Conservation (phyloP, 2,329 filamentous ascomycete species). For the Eurotiales sp. region DNA sequence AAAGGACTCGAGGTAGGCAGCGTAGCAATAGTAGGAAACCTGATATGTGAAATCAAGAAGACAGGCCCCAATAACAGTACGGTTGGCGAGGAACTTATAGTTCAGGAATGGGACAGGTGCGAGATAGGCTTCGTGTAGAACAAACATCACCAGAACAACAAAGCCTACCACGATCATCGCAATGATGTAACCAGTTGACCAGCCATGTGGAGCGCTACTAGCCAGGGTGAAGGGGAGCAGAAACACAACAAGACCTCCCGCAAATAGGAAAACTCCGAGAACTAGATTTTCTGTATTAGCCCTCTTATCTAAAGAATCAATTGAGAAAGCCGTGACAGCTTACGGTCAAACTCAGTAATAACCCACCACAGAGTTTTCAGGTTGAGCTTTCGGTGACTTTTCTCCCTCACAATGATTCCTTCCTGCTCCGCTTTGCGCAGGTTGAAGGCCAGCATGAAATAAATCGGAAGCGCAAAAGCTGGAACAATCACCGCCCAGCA, state of each 20-base stretch:
- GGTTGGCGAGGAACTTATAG: slow-evolving; percentile 46
- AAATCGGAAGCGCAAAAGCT: slow-evolving; percentile 52
- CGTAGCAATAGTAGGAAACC: slow-evolving; percentile 35
- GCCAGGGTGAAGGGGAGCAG: slow-evolving; percentile 29
- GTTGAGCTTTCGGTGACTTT: not conserved
- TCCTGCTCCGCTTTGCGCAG: slow-evolving; percentile 52
- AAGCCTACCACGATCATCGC: slow-evolving; percentile 52
- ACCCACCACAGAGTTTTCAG: not conserved
- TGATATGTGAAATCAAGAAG: slow-evolving; percentile 23
- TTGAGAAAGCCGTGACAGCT: not conserved
- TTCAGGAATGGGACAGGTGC: slow-evolving; percentile 53
- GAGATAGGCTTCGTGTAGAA: slow-evolving; percentile 50
- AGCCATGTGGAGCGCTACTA: slow-evolving; percentile 15
- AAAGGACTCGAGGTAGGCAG: slow-evolving; percentile 31
- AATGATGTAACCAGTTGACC: slow-evolving; percentile 42
- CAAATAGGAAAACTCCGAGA: slow-evolving; percentile 57
- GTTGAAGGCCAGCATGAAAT: slow-evolving; percentile 52
- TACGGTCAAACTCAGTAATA: slow-evolving; percentile 2
- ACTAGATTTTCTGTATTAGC: slow-evolving; percentile 30
- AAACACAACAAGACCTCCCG: slow-evolving; percentile 54
- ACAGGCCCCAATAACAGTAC: slow-evolving; percentile 22
- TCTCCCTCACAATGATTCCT: slow-evolving; percentile 43
- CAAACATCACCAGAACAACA: slow-evolving; percentile 52
- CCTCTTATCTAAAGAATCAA: not conserved
- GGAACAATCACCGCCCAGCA: slow-evolving; percentile 60